These are phyloP conservation scores for Dipodascopsis tothii DNA, from an alignment of 805 yeast species.

Conservation along the genomic window DNA sequence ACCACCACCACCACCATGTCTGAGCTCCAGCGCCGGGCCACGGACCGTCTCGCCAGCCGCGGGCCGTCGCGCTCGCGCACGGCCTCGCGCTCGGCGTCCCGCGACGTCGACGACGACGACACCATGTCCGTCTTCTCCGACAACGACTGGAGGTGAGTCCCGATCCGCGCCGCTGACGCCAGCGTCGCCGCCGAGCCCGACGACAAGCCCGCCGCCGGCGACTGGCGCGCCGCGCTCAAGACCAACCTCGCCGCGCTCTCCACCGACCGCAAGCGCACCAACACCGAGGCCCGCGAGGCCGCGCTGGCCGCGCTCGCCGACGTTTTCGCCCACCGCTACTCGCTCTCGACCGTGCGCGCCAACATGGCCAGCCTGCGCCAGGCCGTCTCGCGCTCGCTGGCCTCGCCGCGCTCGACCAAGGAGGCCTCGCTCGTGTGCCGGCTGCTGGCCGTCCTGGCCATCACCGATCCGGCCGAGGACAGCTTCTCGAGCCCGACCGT, in stretches of 20 bases:
- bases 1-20: background rate
- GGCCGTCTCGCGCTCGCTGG: background rate
- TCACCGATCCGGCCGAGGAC: slow-evolving; percentile 19
- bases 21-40: background rate
- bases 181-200: background rate
- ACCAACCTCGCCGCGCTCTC: slow-evolving; percentile 13
- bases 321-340: slow-evolving; percentile 1
- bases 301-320: slow-evolving; percentile 14
- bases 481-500: slow-evolving; percentile 2
- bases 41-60: background rate
- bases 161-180: background rate
- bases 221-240: slow-evolving; percentile 17
- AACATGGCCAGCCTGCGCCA: background rate
- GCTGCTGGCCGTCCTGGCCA: slow-evolving; percentile 11
- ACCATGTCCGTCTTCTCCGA: slow-evolving; percentile 12
- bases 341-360: background rate
- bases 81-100: background rate
- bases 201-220: slow-evolving; percentile 12
- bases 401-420: background rate
- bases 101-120: slow-evolving; percentile 15
- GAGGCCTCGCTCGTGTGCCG: background rate
- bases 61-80: background rate
- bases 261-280: slow-evolving; percentile 14
- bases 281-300: slow-evolving; percentile 11
- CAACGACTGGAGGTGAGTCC: slow-evolving; percentile 18